Evolutionary conservation across 371 early-diverging fungal species (phyloP).

Genomic region (Mortierella sp.): DNA sequence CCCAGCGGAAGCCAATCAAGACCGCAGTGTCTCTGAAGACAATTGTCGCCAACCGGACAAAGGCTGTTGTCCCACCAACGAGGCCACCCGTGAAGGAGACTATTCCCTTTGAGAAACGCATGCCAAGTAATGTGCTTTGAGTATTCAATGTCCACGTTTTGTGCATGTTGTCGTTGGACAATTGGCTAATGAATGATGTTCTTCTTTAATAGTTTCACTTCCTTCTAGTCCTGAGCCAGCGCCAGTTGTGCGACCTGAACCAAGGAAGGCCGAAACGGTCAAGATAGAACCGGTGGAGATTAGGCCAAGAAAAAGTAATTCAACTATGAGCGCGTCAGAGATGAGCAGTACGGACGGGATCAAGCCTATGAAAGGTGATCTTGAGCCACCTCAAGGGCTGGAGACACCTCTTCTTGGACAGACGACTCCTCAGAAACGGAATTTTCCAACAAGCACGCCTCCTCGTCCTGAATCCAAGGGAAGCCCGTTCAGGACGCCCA

Average conservation of each 20-base stretch:
- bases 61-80: neutral
- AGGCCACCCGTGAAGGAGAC: neutral
- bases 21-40: neutral
- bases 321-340: neutral
- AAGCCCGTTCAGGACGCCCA: conserved; percentile 39
- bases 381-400: neutral
- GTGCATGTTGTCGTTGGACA: neutral
- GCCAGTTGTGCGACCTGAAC: neutral
- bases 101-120: conserved; percentile 39
- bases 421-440: conserved; percentile 13
- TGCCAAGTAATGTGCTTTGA: conserved; percentile 29
- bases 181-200: neutral
- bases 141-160: neutral
- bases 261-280: neutral
- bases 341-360: neutral
- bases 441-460: neutral
- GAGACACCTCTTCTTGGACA: conserved; percentile 2
- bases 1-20: neutral
- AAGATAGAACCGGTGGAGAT: neutral
- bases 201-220: neutral
- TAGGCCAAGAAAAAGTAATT: neutral
- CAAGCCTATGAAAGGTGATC: neutral
- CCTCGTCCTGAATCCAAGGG: conserved; percentile 1
- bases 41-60: neutral
- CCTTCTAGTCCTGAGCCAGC: neutral